Conservation (phyloP, 225 moss, liverwort and hornwort genomes). For the Anthoceros angustus region DNA sequence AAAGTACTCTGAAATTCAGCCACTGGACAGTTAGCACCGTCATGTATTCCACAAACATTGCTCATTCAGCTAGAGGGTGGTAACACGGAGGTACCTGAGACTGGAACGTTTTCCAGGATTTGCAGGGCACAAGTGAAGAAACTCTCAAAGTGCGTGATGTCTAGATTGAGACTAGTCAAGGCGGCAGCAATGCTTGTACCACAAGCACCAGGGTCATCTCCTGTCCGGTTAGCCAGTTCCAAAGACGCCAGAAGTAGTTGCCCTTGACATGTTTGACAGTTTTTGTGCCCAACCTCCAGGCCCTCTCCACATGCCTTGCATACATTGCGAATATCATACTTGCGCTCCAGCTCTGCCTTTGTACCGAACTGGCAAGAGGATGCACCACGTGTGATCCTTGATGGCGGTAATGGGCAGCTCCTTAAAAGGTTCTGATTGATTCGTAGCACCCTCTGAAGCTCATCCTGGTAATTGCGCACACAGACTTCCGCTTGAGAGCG, state of each 20-base stretch:
- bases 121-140: not conserved
- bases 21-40: not conserved
- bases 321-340: not conserved
- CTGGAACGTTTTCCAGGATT: constrained; percentile 4
- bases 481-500: constrained; percentile 1
- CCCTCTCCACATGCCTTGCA: not conserved
- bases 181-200: not conserved
- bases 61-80: not conserved
- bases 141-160: not conserved
- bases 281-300: not conserved
- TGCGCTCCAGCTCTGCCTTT: not conserved
- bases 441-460: not conserved
- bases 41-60: not conserved
- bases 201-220: constrained; percentile 1
- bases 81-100: not conserved
- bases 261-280: not conserved
- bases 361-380: constrained; percentile 1
- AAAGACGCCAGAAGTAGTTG: not conserved
- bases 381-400: not conserved
- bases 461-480: not conserved
- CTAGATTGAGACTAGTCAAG: not conserved
- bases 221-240: not conserved
- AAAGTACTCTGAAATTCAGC: not conserved
- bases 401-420: not conserved
- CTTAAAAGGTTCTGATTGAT: not conserved